phyloP scores from a whole-genome alignment of 352 stramenopile genomes.

The Phytophthora lateralis region DNA sequence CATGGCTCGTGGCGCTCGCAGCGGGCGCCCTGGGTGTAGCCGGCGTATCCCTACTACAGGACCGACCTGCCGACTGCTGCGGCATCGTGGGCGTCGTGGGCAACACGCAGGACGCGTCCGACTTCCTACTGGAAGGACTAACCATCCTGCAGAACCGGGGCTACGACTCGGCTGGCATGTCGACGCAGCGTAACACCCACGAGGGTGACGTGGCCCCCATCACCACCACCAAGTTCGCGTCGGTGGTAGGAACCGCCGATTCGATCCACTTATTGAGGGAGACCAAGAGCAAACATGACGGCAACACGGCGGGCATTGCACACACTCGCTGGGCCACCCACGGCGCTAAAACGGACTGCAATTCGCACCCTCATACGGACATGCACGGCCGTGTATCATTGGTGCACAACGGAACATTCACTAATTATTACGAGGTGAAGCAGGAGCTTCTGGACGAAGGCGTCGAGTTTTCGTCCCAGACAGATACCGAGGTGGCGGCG shows the following conservation, averaged over 20 bases:
- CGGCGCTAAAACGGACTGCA: constrained; percentile 97
- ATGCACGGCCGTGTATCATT: constrained; percentile 93
- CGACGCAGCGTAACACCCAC: constrained; percentile 78
- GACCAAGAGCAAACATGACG: constrained; percentile 70
- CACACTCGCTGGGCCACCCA: constrained; percentile 99
- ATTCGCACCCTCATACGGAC: constrained; percentile 98
- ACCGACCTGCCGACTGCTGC: constrained; percentile 52
- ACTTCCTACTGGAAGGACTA: constrained; percentile 88
- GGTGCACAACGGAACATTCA: constrained; percentile 99
- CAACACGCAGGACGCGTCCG: constrained; percentile 67
- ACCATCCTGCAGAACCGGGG: constrained; percentile 94
- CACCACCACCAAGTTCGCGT: constrained; percentile 96
- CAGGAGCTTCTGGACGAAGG: constrained; percentile 86
- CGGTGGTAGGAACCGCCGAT: constrained; percentile 88
- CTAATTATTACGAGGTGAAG: constrained; percentile 95
- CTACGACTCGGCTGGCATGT: constrained; percentile 98
- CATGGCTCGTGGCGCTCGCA: constrained; percentile 27
- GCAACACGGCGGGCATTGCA: constrained; percentile 96
- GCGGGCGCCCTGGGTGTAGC: constrained; percentile 21
- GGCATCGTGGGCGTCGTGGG: constrained; percentile 83
- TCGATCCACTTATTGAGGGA: constrained; percentile 91
- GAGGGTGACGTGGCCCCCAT: constrained; percentile 51
- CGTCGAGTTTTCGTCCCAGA: constrained; percentile 95
- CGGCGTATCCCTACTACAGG: constrained; percentile 3
- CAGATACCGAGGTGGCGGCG: constrained; percentile 98